Conservation (phyloP, 768 basidiomycete species). For the Suillus plorans region DNA sequence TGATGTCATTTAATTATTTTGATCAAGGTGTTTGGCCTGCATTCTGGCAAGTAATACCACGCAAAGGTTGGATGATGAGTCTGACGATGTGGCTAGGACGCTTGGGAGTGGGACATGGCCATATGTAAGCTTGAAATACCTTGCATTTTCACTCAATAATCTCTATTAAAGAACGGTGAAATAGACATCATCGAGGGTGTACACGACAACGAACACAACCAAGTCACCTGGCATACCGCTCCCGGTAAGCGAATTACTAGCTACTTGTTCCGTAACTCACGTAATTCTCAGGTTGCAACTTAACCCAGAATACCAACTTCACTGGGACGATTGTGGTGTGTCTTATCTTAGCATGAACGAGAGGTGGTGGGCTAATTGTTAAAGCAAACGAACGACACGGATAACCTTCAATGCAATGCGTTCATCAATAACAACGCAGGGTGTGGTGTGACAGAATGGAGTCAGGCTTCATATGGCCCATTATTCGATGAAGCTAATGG, state of each 20-base stretch:
- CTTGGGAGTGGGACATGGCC: conserved; percentile 62
- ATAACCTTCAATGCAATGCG: conserved; percentile 57
- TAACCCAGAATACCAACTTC: conserved; percentile 54
- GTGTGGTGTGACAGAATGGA: conserved; percentile 79
- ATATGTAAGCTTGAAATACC: conserved; percentile 39
- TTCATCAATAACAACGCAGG: conserved; percentile 60
- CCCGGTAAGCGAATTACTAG: conserved; percentile 40
- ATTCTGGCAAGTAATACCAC: conserved; percentile 52
- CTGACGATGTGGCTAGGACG: conserved; percentile 22
- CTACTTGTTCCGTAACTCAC: conserved; percentile 6
- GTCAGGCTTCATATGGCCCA: conserved; percentile 79
- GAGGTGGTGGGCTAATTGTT: conserved; percentile 5
- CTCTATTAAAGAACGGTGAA: conserved; percentile 58
- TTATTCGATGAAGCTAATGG: conserved; percentile 78
- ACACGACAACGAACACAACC: conserved; percentile 81
- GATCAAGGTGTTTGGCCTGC: conserved; percentile 76
- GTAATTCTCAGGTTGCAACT: conserved; percentile 48
- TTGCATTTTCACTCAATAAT: conserved; percentile 7
- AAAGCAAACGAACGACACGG: conserved; percentile 47
- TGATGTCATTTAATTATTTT: conserved; percentile 10
- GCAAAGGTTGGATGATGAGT: background rate
- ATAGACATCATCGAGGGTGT: conserved; percentile 86
- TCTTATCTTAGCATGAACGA: conserved; percentile 8
- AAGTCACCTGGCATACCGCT: conserved; percentile 78
- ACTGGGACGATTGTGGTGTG: conserved; percentile 65